Base-by-base conservation (phyloP, 805 yeast species). In the Sporopachydermia lactativora region DNA sequence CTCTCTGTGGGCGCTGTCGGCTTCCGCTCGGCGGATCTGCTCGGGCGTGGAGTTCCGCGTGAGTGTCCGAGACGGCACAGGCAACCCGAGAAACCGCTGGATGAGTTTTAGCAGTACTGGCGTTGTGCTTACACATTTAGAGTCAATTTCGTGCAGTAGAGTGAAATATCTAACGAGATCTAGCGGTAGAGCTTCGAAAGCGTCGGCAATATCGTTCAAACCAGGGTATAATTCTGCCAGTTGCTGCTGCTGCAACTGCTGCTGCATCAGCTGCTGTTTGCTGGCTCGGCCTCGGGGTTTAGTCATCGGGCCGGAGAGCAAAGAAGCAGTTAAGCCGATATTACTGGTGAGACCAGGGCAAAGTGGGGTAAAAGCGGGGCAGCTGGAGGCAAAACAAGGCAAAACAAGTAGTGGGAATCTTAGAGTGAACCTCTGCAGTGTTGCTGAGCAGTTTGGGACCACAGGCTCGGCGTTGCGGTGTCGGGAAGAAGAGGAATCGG, bases 71-170 rank as follows among this genome's bases (percentile, higher is more conserved):
- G 35, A 42, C 38, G 40, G 44, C 24, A 19, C 42, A 18, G 57
- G 49, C 61, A 62, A 52, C 11, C 48, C 54, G 39, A 71, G 61
- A 58, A 80, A 65, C 49, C 62, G 53, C 15, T 61, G 59, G 42
- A 83, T 77, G 47, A 66, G 64, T 5, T 61, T 57, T 41, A 75
- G 73, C 44, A 89, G 66, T 47, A 67, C 64, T 0, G 96, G 95
- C 5, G 79, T 66, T 0, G 83, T 68, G 45, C 73, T 69, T 28
- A 81, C 81, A 57, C 95, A 84, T 57, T 89, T 89, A 45, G 97
- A 96, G 54, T 88, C 96, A 41, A 92, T 86, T 54, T 92, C 98
- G 53, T 85, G 83, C 47, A 92, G 64, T 13, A 85, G 63, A 1
- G 97, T 92, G 57, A 86, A 76, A 54, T 88, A 89, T 40, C 88